Base-by-base conservation (phyloP, 75 land plant genomes). In the Pinus taeda region DNA sequence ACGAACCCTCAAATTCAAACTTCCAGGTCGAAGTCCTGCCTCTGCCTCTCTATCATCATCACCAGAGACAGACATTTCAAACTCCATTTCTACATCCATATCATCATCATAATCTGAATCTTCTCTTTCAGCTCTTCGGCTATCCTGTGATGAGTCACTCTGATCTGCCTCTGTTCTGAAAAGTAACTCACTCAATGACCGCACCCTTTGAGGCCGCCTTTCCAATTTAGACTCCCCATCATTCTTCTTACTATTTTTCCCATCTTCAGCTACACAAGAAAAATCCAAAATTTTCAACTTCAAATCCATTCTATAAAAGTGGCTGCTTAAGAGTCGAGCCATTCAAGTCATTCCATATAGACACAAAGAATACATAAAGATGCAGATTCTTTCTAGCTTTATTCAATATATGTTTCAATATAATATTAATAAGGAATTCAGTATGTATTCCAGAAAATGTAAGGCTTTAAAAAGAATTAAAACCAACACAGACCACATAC, bases 81-180 rank as follows among this genome's bases (percentile, higher is more conserved):
- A 85, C 74, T 95, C 98, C 81, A 97, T 77, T 77, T 97, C 99
- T 83, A 87, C 79, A 30, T 87, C 87, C 87, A 95, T 69, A 74
- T 93, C 99, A 33, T 96, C 91, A 58, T 92, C 98, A 85, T 81
- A 83, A 78, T 97, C 98, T 74, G 92, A 86, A 77, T 93, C 98
- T 56, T 92, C 95, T 78, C 97, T 90, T 59, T 96, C 94, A 77
- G 86, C 81, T 74, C 86, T 74, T 58, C 82, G 82, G 42, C 76
- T 85, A 57, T 93, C 99, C 77, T 83, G 81, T 5, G 90, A 90
- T 65, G 81, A 81, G 70, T 95, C 94, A 81, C 81, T 83, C 61
- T 79, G 82, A 49, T 76, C 81, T 33, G 81, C 78, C 24, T 91
- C 95, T 74, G 92, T 73, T 42, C 88, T 85, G 49, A 83, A 82